Evolutionary conservation across 768 basidiomycete genomes (phyloP).

Genomic region (Podaxis pistillaris): DNA sequence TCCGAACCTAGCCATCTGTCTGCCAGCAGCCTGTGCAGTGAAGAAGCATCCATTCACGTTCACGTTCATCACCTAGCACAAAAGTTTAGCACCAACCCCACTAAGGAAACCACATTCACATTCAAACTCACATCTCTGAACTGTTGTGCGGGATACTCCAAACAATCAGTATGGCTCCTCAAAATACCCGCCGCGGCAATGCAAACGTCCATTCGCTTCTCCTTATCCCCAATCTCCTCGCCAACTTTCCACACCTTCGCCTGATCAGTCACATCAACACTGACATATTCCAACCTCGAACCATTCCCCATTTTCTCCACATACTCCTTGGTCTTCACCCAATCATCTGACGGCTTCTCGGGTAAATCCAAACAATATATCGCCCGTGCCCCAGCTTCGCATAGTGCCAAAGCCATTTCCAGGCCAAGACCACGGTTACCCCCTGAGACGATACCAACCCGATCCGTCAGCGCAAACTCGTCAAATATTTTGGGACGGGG

Average conservation of each 20-base stretch:
- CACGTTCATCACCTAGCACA: slow-evolving; percentile 57
- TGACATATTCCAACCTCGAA: slow-evolving; percentile 55
- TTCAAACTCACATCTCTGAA: slow-evolving; percentile 53
- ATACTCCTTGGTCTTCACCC: slow-evolving; percentile 51
- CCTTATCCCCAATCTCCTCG: slow-evolving; percentile 60
- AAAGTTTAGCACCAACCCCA: not conserved
- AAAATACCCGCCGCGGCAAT: slow-evolving; percentile 78
- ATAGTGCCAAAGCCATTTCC: slow-evolving; percentile 77
- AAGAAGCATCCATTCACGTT: slow-evolving; percentile 66
- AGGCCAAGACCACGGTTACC: slow-evolving; percentile 73
- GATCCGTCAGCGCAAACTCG: slow-evolving; percentile 55
- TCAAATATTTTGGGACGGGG: slow-evolving; percentile 53
- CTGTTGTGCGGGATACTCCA: slow-evolving; percentile 63
- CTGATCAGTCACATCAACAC: slow-evolving; percentile 67
- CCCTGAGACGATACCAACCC: slow-evolving; percentile 63
- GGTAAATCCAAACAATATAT: slow-evolving; percentile 73
- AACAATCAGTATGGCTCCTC: slow-evolving; percentile 55
- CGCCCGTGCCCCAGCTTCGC: slow-evolving; percentile 68
- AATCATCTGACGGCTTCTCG: slow-evolving; percentile 53
- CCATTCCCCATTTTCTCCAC: slow-evolving; percentile 43
- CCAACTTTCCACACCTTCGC: slow-evolving; percentile 52
- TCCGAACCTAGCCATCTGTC: slow-evolving; percentile 57
- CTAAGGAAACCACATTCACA: not conserved
- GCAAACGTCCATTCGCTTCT: slow-evolving; percentile 72
- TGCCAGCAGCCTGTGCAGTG: slow-evolving; percentile 64